A percentile compares a stretch with the other conserved stretches of the same genome.
phyloP scores from a whole-genome alignment of 1,284 basidiomycete genomes.

The Agaricales sp. region DNA sequence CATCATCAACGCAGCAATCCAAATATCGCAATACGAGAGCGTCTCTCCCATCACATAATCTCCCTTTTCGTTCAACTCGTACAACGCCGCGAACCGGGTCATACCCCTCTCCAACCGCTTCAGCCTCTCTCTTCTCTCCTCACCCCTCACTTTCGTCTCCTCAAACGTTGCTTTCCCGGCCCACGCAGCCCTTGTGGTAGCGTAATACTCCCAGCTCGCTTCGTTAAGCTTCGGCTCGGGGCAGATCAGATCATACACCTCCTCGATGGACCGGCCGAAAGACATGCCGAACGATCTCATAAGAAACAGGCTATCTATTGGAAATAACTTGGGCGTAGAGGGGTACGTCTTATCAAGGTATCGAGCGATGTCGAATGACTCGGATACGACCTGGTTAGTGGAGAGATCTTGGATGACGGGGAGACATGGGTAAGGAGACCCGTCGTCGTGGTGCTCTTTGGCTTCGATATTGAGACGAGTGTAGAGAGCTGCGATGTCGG shows the following conservation, averaged over 20 bases:
- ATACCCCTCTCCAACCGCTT: neutral
- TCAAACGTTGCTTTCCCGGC: neutral
- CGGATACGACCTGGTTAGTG: neutral
- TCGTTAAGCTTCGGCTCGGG: neutral
- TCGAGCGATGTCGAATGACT: neutral
- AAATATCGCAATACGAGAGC: neutral
- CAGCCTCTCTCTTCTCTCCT: neutral
- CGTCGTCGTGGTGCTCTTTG: neutral
- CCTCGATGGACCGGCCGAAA: neutral
- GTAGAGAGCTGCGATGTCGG: neutral
- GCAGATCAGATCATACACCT: neutral
- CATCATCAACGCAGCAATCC: constrained; percentile 13
- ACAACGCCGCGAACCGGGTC: neutral
- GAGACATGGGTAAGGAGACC: neutral
- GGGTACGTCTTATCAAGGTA: neutral
- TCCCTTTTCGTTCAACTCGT: neutral
- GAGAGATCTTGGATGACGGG: neutral
- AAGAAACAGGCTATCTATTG: neutral
- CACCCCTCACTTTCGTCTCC: neutral
- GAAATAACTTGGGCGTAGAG: neutral
- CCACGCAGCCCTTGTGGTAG: neutral
- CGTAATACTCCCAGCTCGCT: neutral
- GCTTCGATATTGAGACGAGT: neutral
- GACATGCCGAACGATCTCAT: neutral
- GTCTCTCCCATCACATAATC: constrained; percentile 1